A percentile compares a stretch with the other conserved stretches of the same genome.
Conservation (phyloP, 129 eudicot genomes). For the Flaveria linearis region DNA sequence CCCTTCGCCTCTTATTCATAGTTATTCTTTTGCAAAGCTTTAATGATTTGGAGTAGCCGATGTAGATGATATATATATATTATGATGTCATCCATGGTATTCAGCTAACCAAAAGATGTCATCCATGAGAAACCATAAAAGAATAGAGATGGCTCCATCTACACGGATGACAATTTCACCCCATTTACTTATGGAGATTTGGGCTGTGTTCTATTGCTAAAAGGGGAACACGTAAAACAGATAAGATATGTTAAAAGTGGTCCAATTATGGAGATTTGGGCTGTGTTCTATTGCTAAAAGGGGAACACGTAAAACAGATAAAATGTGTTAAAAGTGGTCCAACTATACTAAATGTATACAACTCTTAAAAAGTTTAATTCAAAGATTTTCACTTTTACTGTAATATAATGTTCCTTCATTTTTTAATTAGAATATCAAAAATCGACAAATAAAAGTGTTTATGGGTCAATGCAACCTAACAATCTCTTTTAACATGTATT, state of each 20-base stretch:
- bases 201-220: background rate
- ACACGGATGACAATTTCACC: background rate
- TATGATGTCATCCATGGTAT: too few species aligned
- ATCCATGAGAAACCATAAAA: too few species aligned
- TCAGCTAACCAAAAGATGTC: too few species aligned
- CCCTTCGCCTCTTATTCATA: background rate
- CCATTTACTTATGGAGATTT: background rate
- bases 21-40: background rate
- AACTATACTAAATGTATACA: background rate
- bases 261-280: background rate
- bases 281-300: background rate
- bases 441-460: background rate
- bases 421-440: background rate
- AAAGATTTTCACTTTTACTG: background rate
- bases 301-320: background rate
- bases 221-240: background rate
- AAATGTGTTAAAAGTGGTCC: background rate
- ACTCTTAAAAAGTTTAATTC: background rate
- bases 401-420: background rate
- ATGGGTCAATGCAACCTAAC: background rate
- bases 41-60: background rate
- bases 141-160: background rate
- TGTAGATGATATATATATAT: background rate
- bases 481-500: too few species aligned
- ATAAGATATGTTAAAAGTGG: too few species aligned